Conservation (phyloP, 2,329 filamentous ascomycete genomes). For the Trichoderma sp. region DNA sequence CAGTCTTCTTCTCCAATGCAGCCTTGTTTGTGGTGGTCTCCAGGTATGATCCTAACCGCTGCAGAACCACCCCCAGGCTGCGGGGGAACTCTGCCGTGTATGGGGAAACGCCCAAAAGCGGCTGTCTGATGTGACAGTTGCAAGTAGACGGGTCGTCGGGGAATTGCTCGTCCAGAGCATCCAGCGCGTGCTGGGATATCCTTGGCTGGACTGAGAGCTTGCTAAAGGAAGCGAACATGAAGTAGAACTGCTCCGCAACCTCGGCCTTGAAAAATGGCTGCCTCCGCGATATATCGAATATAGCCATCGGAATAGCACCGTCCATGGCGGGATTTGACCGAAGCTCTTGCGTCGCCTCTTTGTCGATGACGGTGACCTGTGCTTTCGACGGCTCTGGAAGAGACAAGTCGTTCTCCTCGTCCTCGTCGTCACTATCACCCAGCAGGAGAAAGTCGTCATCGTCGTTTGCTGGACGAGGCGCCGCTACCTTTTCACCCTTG, state of each 20-base stretch:
- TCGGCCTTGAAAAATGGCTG: conserved; percentile 66
- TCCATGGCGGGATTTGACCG: conserved; percentile 78
- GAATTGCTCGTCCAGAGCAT: conserved; percentile 56
- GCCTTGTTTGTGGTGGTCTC: conserved; percentile 45
- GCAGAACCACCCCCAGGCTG: conserved; percentile 64
- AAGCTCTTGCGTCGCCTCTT: conserved; percentile 49
- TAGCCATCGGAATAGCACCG: conserved; percentile 88
- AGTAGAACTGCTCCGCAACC: conserved; percentile 74
- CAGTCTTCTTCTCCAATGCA: conserved; percentile 47
- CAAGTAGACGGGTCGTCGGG: conserved; percentile 61
- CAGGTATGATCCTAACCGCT: conserved; percentile 53
- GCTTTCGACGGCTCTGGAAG: conserved; percentile 45
- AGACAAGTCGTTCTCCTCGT: conserved; percentile 41
- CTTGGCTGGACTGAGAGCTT: conserved; percentile 60
- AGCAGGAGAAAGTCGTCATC: conserved; percentile 45
- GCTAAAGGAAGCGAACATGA: conserved; percentile 70
- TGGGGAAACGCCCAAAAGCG: conserved; percentile 62
- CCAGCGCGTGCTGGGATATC: conserved; percentile 72
- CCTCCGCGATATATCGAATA: conserved; percentile 82
- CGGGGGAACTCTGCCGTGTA: conserved; percentile 68
- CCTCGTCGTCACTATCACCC: conserved; percentile 45
- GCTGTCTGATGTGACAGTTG: conserved; percentile 68
- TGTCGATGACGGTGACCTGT: conserved; percentile 44
- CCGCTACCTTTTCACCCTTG: conserved; percentile 38
- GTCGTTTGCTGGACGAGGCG: conserved; percentile 48